Conservation (phyloP, 306 rosid species). For the Psophocarpus tetragonolobus region DNA sequence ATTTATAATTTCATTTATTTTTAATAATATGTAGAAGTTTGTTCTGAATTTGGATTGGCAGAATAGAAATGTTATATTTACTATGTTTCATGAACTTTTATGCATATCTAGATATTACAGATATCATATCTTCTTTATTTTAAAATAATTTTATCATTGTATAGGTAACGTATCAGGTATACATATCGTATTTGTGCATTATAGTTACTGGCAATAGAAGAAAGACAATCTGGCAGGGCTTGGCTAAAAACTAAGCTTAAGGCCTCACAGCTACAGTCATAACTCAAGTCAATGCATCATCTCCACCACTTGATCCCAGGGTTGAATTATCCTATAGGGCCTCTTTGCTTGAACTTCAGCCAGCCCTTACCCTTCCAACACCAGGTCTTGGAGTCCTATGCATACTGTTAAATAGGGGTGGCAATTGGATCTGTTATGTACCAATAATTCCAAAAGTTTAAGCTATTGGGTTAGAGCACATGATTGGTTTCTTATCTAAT, state of each 20-base stretch:
- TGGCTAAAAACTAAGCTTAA: slow-evolving; percentile 32
- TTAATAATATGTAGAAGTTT: background rate
- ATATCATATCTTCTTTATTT: background rate
- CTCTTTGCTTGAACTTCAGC: background rate
- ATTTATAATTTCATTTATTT: too few relatives aligned
- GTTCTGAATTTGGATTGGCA: too few relatives aligned
- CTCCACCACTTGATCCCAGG: background rate
- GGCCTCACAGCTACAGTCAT: slow-evolving; percentile 48
- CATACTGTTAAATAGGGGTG: background rate
- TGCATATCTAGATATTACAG: background rate
- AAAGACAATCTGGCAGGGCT: slow-evolving; percentile 5
- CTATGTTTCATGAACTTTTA: too few relatives aligned
- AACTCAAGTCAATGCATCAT: background rate
- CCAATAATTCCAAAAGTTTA: background rate
- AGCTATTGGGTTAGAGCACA: background rate
- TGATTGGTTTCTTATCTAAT: background rate
- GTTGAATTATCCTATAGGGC: background rate
- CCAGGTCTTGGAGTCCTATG: background rate
- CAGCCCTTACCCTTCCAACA: background rate
- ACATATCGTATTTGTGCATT: background rate
- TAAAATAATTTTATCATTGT: background rate
- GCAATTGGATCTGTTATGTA: background rate
- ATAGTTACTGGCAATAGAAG: background rate
- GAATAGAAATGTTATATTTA: too few relatives aligned
- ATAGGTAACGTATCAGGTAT: background rate